phyloP scores from a whole-genome alignment of 352 stramenopile species.

The Globisporangium carolinianum region DNA sequence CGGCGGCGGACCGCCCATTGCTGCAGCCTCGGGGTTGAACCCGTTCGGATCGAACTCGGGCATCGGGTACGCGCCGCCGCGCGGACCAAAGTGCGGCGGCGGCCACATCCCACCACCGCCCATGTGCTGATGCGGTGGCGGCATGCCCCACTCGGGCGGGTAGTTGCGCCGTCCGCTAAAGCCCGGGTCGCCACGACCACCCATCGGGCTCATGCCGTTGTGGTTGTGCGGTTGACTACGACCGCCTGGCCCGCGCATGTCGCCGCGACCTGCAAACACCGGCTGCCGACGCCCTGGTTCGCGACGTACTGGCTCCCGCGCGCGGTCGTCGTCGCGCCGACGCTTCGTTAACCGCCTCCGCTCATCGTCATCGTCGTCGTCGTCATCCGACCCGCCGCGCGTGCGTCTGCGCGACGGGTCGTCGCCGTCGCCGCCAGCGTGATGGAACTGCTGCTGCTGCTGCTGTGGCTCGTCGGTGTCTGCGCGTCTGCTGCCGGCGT shows the following conservation, averaged over 20 bases:
- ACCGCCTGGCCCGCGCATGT: slow-evolving; percentile 21
- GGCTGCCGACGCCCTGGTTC: slow-evolving; percentile 14
- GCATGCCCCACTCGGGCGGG: slow-evolving; percentile 61
- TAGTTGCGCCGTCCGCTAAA: slow-evolving; percentile 48
- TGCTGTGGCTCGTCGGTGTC: slow-evolving; percentile 6
- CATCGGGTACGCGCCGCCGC: slow-evolving; percentile 36
- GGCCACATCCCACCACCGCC: slow-evolving; percentile 41
- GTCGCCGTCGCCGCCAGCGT: slow-evolving; percentile 16
- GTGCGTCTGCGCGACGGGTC: slow-evolving; percentile 28
- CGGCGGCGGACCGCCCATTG: slow-evolving; percentile 48
- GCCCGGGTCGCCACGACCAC: slow-evolving; percentile 18
- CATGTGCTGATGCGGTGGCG: slow-evolving; percentile 32
- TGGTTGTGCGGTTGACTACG: slow-evolving; percentile 3
- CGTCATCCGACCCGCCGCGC: slow-evolving; percentile 43
- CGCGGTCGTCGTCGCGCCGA: slow-evolving; percentile 46
- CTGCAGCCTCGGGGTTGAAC: slow-evolving; percentile 59
- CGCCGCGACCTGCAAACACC: slow-evolving; percentile 18
- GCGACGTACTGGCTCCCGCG: slow-evolving; percentile 15
- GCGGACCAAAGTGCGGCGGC: slow-evolving; percentile 35
- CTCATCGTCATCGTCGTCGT: slow-evolving; percentile 52
- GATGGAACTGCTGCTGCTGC: slow-evolving; percentile 4
- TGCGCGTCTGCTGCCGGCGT: slow-evolving; percentile 2
- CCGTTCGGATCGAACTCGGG: slow-evolving; percentile 59
- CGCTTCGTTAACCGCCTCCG: slow-evolving; percentile 48
- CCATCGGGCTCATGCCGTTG: slow-evolving; percentile 4